Conservation (phyloP, 805 yeast genomes). For the Kodamaea fukazawae region DNA sequence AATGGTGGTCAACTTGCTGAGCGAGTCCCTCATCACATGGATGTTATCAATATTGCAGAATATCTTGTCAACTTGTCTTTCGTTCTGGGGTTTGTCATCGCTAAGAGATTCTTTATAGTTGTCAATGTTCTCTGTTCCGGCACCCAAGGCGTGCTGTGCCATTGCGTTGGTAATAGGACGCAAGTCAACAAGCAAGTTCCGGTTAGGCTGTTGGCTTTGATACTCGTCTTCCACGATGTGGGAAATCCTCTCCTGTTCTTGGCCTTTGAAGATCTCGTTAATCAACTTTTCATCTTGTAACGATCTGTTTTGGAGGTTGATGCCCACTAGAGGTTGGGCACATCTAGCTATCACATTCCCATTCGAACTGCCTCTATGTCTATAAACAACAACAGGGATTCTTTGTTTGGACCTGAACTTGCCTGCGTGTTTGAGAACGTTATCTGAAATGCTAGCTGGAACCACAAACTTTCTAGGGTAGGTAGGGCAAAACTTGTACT, state of each 20-base stretch:
- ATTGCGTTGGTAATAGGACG: conserved; percentile 92
- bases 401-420: conserved; percentile 83
- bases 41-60: conserved; percentile 92
- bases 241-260: conserved; percentile 31
- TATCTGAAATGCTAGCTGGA: conserved; percentile 78
- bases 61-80: conserved; percentile 55
- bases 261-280: conserved; percentile 67
- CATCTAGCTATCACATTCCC: conserved; percentile 83
- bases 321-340: conserved; percentile 89
- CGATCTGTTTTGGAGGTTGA: conserved; percentile 76
- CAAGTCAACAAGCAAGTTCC: conserved; percentile 79
- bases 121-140: conserved; percentile 95
- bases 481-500: conserved; percentile 66
- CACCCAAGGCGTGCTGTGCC: conserved; percentile 96
- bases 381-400: conserved; percentile 79
- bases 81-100: conserved; percentile 7
- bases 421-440: conserved; percentile 76
- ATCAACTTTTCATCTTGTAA: conserved; percentile 88
- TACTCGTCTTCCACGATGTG: conserved; percentile 19
- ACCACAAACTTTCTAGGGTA: conserved; percentile 71
- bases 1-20: conserved; percentile 58
- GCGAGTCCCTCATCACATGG: conserved; percentile 89
- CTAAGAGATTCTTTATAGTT: conserved; percentile 54
- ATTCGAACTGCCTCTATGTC: conserved; percentile 52
- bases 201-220: conserved; percentile 34